Conservation (phyloP, 192 early-diverging fungal genomes). For the Hyaloraphidium curvatum region DNA sequence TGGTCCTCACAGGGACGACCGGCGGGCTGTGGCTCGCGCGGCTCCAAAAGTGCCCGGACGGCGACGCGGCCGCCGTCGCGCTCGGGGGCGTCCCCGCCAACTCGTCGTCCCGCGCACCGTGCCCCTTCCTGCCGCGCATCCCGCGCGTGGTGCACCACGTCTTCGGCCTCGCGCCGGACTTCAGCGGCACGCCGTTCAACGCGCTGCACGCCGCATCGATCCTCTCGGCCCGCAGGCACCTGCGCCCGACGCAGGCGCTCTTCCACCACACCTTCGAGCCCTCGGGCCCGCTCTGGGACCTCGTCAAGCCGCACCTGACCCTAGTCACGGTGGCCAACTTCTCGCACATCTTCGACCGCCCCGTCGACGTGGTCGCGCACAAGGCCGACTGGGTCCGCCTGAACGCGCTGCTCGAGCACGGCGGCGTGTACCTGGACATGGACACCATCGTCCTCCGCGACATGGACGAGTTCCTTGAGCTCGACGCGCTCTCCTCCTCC, state of each 20-base stretch:
- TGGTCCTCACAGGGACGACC: no score
- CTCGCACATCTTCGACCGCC: constrained; percentile 16
- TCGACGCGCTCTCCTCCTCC: no score
- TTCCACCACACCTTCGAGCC: constrained; percentile 25
- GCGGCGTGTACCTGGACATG: constrained; percentile 36
- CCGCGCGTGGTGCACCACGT: constrained; percentile 29
- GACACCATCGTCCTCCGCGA: constrained; percentile 22
- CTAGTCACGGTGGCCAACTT: constrained; percentile 15
- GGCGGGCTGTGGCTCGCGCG: no score
- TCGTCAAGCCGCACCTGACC: constrained; percentile 11
- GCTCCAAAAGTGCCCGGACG: no score
- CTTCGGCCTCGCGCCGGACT: constrained; percentile 13
- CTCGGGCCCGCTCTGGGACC: constrained; percentile 16
- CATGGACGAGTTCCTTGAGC: constrained; percentile 22
- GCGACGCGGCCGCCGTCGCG: no score
- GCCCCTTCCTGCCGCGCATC: no score
- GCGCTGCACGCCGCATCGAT: constrained; percentile 26
- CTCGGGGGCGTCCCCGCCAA: no score
- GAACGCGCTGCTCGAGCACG: constrained; percentile 15
- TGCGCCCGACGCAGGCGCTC: constrained; percentile 18
- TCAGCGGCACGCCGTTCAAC: constrained; percentile 10
- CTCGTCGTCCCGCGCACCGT: no score
- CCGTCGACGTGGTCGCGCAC: constrained; percentile 22
- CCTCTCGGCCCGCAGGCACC: constrained; percentile 19
- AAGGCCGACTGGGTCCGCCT: constrained; percentile 25